These are phyloP conservation scores for Clonostachys rosea DNA, from an alignment of 2,329 filamentous ascomycete genomes.

Conservation along the genomic window DNA sequence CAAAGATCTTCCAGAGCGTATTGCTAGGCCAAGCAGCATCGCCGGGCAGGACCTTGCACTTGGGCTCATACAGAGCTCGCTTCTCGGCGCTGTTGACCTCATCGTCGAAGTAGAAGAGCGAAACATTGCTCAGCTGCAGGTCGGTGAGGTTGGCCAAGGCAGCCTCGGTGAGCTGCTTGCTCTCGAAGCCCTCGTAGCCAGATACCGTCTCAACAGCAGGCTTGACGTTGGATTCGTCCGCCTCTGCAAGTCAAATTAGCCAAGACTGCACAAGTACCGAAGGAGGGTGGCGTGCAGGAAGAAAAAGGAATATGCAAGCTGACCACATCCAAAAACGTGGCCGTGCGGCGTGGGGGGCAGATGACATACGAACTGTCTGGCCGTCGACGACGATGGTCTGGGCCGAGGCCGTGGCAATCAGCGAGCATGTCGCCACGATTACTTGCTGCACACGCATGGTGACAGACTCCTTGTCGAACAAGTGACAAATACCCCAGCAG, in stretches of 20 bases:
- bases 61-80: not conserved
- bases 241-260: not conserved
- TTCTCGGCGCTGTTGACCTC: slow-evolving; percentile 3
- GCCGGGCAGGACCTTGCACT: slow-evolving; percentile 20
- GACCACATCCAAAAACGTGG: not conserved
- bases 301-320: not conserved
- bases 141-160: slow-evolving; percentile 22
- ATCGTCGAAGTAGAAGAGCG: slow-evolving; percentile 23
- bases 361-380: slow-evolving; percentile 12
- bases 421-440: slow-evolving; percentile 6
- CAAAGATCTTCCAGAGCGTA: slow-evolving; percentile 21
- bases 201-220: slow-evolving; percentile 5
- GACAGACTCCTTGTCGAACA: not conserved
- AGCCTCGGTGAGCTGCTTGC: slow-evolving; percentile 24
- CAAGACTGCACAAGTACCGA: not conserved
- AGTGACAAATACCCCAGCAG: slow-evolving; percentile 1
- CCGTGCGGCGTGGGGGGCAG: not conserved
- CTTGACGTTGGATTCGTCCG: slow-evolving; percentile 10
- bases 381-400: slow-evolving; percentile 16
- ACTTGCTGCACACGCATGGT: slow-evolving; percentile 3
- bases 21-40: slow-evolving; percentile 16
- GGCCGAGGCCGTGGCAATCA: slow-evolving; percentile 9
- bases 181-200: slow-evolving; percentile 12
- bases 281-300: not conserved
- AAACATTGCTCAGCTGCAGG: slow-evolving; percentile 18